phyloP scores from a whole-genome alignment of 2,329 filamentous ascomycete species.

The Kalmusia sp. region DNA sequence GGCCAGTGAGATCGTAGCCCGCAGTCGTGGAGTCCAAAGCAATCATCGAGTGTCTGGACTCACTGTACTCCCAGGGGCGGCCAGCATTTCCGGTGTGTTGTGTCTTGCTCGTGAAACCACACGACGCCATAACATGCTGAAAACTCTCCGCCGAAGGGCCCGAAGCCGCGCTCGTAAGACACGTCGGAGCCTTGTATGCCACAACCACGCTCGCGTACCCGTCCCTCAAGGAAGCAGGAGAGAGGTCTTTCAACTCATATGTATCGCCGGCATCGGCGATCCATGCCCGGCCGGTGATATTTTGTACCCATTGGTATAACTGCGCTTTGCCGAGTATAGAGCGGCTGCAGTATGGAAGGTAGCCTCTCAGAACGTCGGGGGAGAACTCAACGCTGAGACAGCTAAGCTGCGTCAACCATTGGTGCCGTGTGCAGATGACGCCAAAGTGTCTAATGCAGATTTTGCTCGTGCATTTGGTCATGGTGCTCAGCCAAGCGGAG shows the following conservation, averaged over 20 bases:
- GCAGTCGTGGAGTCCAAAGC: slow-evolving; percentile 41
- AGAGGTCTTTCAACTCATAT: slow-evolving; percentile 30
- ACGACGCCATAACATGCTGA: slow-evolving; percentile 36
- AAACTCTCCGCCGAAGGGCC: slow-evolving; percentile 32
- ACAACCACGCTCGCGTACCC: slow-evolving; percentile 34
- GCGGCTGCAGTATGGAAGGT: slow-evolving; percentile 37
- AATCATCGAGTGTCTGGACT: slow-evolving; percentile 31
- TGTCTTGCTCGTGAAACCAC: slow-evolving; percentile 34
- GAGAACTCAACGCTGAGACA: slow-evolving; percentile 41
- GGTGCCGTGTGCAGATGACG: slow-evolving; percentile 40
- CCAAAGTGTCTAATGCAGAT: slow-evolving; percentile 41
- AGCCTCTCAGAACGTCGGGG: slow-evolving; percentile 29
- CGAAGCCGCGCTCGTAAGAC: slow-evolving; percentile 29
- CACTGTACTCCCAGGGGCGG: slow-evolving; percentile 44
- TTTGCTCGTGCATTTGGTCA: slow-evolving; percentile 40
- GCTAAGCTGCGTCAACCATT: slow-evolving; percentile 42
- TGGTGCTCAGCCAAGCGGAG: slow-evolving; percentile 36
- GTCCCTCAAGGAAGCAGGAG: slow-evolving; percentile 31
- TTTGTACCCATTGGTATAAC: slow-evolving; percentile 36
- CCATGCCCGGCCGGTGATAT: slow-evolving; percentile 39
- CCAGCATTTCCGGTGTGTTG: slow-evolving; percentile 38
- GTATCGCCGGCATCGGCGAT: slow-evolving; percentile 42
- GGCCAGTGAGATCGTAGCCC: slow-evolving; percentile 37
- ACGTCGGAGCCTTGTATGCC: slow-evolving; percentile 35
- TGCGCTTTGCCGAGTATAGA: slow-evolving; percentile 44